Conservation (phyloP, 78 protist species). For the Cavenderia fasciculata region DNA sequence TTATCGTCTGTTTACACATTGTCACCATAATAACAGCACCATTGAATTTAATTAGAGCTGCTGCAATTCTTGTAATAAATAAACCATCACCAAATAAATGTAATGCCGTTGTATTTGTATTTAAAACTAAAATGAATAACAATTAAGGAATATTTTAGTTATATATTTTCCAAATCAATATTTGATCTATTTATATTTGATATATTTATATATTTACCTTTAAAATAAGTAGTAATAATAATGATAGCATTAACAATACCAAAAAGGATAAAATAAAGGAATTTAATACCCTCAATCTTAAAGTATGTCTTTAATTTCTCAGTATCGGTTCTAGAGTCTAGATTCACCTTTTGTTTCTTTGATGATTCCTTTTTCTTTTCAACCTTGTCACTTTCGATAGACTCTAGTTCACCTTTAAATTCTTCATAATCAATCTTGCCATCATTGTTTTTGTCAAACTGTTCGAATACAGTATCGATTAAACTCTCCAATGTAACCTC, state of each 20-base stretch:
- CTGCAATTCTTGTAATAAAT: constrained; percentile 46
- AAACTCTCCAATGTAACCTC: constrained; percentile 42
- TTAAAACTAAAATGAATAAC: no score
- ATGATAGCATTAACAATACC: constrained; percentile 1
- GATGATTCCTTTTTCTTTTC: not conserved
- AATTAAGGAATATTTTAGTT: no score
- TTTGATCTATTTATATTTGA: not conserved
- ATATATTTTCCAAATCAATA: no score
- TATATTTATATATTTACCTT: not conserved
- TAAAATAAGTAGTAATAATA: not conserved
- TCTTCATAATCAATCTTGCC: constrained; percentile 45
- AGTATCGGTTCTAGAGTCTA: not conserved
- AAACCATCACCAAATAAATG: constrained; percentile 24
- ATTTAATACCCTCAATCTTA: constrained; percentile 51
- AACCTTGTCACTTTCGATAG: no score
- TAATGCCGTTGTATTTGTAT: not conserved
- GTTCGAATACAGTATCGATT: constrained; percentile 51
- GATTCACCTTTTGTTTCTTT: not conserved
- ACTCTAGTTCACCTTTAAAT: constrained; percentile 27
- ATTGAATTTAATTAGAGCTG: constrained; percentile 8
- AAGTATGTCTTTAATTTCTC: constrained; percentile 22
- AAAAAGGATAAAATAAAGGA: not conserved
- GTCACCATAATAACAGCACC: constrained; percentile 24
- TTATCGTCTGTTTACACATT: constrained; percentile 46
- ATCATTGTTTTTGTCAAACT: constrained; percentile 53